Base-by-base conservation (phyloP, 2,329 filamentous ascomycete genomes). In the Fusarium multiceps region DNA sequence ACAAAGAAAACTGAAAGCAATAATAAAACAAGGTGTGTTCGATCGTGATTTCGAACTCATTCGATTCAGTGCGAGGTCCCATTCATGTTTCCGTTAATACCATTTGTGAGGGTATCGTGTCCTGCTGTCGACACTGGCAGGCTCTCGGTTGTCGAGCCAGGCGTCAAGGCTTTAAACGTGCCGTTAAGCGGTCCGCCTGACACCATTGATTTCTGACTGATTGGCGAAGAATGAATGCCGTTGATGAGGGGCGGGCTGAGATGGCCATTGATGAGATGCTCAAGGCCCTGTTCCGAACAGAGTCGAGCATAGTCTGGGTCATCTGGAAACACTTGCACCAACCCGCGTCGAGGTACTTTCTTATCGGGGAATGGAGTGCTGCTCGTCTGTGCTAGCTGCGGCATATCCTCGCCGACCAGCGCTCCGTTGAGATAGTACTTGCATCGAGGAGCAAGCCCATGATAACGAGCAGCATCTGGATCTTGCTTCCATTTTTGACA, bases 381-480 rank as follows among this genome's bases (percentile, higher is more conserved):
- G 79, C 86, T 87, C 14, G 84, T 83, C 46, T 82, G 79, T 55
- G 82, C 80, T 27, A 80, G 76, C 30, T 80, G 81, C 0, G 86
- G 83, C 59, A 80, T 79, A 28, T 86, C 83, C 72, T 90, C 87
- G 37, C 81, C 81, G 13, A 87, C 80, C 32, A 88, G 75, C 11
- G 79, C 70, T 32, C 89, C 89, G 72, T 89, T 86, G 69, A 88
- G 69, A 69, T 86, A 91, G 73, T 88, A 86, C 74, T 87, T 89
- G 69, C 82, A 83, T 62, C 85, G 81, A 3, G 89, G 89, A 7
- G 86, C 85, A 73, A 88, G 89, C 6, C 82, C 82, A 45, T 84
- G 79, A 61, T 82, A 84, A n/a, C 82, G 83, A 56, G 82, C 81
- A 1, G 82, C 82, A 60, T 86, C 86, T 3, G 87, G 86, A 69